Base-by-base conservation (phyloP, 495 filamentous ascomycete genomes). In the Niebla homalea region DNA sequence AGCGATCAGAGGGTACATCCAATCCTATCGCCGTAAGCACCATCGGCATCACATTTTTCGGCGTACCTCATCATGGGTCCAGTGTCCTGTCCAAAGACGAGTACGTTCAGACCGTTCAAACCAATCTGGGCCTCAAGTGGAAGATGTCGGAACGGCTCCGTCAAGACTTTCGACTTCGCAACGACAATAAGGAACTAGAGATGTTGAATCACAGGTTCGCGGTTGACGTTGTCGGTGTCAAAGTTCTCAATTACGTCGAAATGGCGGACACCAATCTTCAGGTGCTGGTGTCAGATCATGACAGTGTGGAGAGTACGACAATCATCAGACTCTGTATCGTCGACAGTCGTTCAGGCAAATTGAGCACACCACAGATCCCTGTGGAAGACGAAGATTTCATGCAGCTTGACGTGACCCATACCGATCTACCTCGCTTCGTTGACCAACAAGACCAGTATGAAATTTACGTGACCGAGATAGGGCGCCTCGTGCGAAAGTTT, bases 201-300 rank as follows among this genome's bases (percentile, higher is more conserved):
- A 58, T 61, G 25, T 63, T 82, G 35, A 73, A 78, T 14, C 70
- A 75, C 11, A 63, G 71, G 21, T 85, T 84, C 57, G 72, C 72
- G 50, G 66, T 72, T 6, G 70, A 81, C 15, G 74, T 77, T 2
- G 72, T 74, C 36, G 80, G 83, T 46, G 67, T 83, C 40, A 78
- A 76, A 43, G 64, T 85, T n/a, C 83, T 78, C 75, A 77, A 78
- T 4, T 80, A 83, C 25, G 74, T 79, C 32, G 80, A 84, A 57
- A 83, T 76, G 0, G 59, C 73, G 3, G 81, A 85, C 54, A 80
- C 79, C 0, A 65, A 68, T 7, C 62, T 84, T 36, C 70, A 71
- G 4, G 68, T 77, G 18, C 49, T 67, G 5, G 39, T 57, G 14
- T 50, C 50, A 3, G 46, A 45, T 11, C 48, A 59, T 7, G 48